A percentile compares a stretch with the other conserved stretches of the same genome.
phyloP scores from a whole-genome alignment of 2,329 filamentous ascomycete species.

The Zelopaecilomyces penicillatus region DNA sequence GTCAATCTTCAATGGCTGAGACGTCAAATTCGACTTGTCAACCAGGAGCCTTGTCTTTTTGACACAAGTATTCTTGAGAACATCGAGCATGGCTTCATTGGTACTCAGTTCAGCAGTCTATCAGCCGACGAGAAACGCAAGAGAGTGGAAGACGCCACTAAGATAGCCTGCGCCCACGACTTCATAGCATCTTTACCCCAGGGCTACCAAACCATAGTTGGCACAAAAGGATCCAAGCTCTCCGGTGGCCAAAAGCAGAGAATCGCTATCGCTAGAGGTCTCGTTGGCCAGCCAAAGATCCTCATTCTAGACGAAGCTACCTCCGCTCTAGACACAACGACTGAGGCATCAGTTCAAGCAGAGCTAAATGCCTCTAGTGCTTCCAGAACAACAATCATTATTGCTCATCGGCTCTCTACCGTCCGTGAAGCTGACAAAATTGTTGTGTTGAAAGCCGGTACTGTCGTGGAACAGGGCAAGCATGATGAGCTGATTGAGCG shows the following conservation, averaged over 20 bases:
- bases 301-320: constrained; percentile 13
- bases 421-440: background rate
- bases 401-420: background rate
- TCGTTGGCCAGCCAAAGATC: constrained; percentile 16
- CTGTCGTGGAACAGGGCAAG: background rate
- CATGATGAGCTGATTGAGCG: background rate
- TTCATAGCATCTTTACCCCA: constrained; percentile 11
- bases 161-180: constrained; percentile 9
- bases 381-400: background rate
- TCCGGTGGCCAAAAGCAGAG: constrained; percentile 12
- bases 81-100: constrained; percentile 15
- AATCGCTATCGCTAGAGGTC: constrained; percentile 10
- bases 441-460: background rate
- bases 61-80: constrained; percentile 21
- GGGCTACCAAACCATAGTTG: constrained; percentile 11
- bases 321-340: constrained; percentile 9
- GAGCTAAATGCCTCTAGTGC: constrained; percentile 24
- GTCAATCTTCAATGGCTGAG: constrained; percentile 39
- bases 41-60: constrained; percentile 19
- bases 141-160: constrained; percentile 5
- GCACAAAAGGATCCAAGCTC: constrained; percentile 5
- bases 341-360: constrained; percentile 35
- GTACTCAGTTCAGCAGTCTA: background rate
- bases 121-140: background rate
- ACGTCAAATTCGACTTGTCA: constrained; percentile 36